Percentiles rank a stretch among this genome's conserved stretches.
Conservation (phyloP, 2,329 filamentous ascomycete genomes). For the Akanthomyces lecanii region DNA sequence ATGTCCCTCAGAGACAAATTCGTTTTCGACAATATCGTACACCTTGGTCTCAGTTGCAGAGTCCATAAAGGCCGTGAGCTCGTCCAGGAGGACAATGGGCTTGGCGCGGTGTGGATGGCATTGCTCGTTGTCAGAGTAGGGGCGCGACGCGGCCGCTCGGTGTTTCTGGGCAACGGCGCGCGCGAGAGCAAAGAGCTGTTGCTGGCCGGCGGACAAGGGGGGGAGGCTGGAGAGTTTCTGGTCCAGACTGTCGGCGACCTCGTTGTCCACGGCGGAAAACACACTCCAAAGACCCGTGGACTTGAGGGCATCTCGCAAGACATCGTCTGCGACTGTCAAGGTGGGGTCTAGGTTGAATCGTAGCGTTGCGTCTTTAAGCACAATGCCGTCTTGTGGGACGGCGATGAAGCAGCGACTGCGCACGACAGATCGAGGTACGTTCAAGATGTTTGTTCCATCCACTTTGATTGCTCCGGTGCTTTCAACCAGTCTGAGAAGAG, state of each 20-base stretch:
- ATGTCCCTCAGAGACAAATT: conserved; percentile 28
- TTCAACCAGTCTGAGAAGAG: conserved; percentile 20
- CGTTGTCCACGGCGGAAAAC: background rate
- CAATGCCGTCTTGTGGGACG: conserved; percentile 28
- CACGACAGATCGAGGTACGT: conserved; percentile 22
- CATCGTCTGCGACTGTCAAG: conserved; percentile 6
- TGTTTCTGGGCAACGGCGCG: conserved; percentile 27
- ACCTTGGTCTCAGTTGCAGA: conserved; percentile 29
- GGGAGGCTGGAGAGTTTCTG: conserved; percentile 24
- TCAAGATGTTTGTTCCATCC: conserved; percentile 27
- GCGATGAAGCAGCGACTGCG: conserved; percentile 29
- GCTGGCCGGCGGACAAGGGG: conserved; percentile 30
- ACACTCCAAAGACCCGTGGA: conserved; percentile 18
- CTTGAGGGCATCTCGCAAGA: conserved; percentile 15
- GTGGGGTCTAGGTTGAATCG: conserved; percentile 23
- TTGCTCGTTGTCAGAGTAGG: conserved; percentile 2
- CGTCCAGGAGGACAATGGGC: conserved; percentile 32
- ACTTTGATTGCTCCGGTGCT: conserved; percentile 26
- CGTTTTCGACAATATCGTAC: conserved; percentile 27
- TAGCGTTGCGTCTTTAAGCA: conserved; percentile 20
- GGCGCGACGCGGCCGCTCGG: conserved; percentile 13
- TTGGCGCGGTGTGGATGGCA: conserved; percentile 18
- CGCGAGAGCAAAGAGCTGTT: conserved; percentile 31
- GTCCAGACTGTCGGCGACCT: conserved; percentile 23
- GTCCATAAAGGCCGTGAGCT: conserved; percentile 32